These are phyloP conservation scores for Lecanicillium sp. DNA, from an alignment of 2,329 filamentous ascomycete species.

Conservation along the genomic window DNA sequence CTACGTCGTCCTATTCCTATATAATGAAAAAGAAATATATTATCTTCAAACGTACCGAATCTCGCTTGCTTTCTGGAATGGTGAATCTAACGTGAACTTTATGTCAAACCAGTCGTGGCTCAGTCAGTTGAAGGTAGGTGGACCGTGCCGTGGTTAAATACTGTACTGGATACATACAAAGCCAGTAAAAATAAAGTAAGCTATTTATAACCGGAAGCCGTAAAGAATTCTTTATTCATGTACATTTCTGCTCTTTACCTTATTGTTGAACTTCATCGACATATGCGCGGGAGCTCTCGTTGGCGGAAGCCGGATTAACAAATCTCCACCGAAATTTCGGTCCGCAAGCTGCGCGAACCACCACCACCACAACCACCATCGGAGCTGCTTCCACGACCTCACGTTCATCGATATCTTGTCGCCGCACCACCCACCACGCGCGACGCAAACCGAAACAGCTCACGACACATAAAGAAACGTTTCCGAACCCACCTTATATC, in stretches of 20 bases:
- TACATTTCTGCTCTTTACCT: not conserved
- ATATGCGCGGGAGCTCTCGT: not conserved
- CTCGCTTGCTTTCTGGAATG: too few relatives aligned
- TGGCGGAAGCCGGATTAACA: conserved; percentile 7
- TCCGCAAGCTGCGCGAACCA: not conserved
- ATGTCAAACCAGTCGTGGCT: too few relatives aligned
- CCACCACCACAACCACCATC: not conserved
- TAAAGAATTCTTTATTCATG: not conserved
- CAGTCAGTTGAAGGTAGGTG: too few relatives aligned
- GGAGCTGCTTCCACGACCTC: not conserved
- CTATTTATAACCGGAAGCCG: too few relatives aligned
- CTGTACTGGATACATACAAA: too few relatives aligned
- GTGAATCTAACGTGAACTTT: too few relatives aligned
- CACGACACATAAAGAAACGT: not conserved
- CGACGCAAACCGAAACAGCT: not conserved
- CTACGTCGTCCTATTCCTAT: too few relatives aligned
- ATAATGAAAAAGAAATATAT: too few relatives aligned
- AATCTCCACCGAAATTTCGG: conserved; percentile 10
- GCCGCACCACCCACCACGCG: not conserved
- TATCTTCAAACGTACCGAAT: too few relatives aligned
- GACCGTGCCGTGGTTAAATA: too few relatives aligned
- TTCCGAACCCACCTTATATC: not conserved
- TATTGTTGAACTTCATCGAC: too few relatives aligned
- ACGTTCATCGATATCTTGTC: conserved; percentile 1
- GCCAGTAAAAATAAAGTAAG: too few relatives aligned